A percentile compares a stretch with the other conserved stretches of the same genome.
Conservation (phyloP, 2,329 filamentous ascomycete genomes). For the Neopestalotiopsis sp. region DNA sequence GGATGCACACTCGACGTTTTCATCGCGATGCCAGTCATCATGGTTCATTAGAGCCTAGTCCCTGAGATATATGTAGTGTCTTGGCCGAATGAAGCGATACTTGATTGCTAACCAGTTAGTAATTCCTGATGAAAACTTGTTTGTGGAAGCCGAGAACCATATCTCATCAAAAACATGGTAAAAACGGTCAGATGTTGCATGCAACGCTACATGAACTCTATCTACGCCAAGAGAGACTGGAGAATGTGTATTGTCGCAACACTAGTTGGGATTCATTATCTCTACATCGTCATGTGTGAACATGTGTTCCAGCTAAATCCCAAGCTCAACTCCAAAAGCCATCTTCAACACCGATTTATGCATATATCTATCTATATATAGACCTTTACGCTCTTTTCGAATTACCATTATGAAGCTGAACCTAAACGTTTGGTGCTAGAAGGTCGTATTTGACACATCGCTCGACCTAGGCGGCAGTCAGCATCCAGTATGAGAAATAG, state of each 20-base stretch:
- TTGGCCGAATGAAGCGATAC: too few species aligned
- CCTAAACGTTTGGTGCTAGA: conserved; percentile 19
- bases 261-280: not conserved
- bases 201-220: too few species aligned
- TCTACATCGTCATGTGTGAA: not conserved
- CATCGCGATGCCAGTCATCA: too few species aligned
- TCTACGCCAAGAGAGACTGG: too few species aligned
- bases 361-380: not conserved
- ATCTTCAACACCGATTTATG: not conserved
- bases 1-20: too few species aligned
- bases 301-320: not conserved
- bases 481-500: conserved; percentile 3
- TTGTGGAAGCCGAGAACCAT: too few species aligned
- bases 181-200: too few species aligned
- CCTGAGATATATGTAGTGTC: too few species aligned
- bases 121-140: too few species aligned
- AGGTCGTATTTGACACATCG: conserved; percentile 21
- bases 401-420: not conserved
- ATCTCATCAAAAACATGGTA: too few species aligned
- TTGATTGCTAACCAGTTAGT: too few species aligned
- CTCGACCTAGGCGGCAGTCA: conserved; percentile 18
- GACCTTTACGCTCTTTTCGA: not conserved
- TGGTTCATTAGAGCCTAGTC: too few species aligned
- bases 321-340: not conserved
- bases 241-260: not conserved